Base-by-base conservation (phyloP, 2,329 filamentous ascomycete species). In the Cercospora janseana region DNA sequence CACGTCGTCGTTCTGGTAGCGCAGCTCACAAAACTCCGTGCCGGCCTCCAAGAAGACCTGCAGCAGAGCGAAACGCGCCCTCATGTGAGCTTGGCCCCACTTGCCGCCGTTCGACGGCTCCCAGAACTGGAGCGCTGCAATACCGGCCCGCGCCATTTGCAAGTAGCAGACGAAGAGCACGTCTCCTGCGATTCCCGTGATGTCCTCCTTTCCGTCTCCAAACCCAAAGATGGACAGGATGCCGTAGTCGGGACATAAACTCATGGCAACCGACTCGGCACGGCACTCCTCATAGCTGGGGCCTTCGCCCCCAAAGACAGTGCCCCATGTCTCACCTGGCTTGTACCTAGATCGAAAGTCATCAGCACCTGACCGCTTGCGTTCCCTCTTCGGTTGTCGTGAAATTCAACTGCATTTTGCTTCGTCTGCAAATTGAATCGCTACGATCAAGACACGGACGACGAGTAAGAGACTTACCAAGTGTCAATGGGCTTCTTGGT, bases 211-310 rank as follows among this genome's bases (percentile, higher is more conserved):
- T 15, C 90, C 90, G 60, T 94, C 80, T 21, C 90, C 91, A 54
- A 92, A 93, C 20, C 91, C 91, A 61, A 97, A 97, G 65, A 96
- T 92, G 67, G 90, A 80, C 15, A 97, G 79, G 42, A 94, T 88
- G 8, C 82, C 79, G 66, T 95, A 95, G 63, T 96, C 91, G 70
- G 91, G 95, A 64, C 85, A 82, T 4, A 97, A 76, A 32, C 83
- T 85, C 90, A 96, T 95, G 44, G 91, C 92, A 8, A 96, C 91
- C 62, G 90, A 87, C 69, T 97, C 92, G 4, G 92, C 92, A 48
- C 92, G 84, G 69, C 92, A 97, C 70, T 97, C 92, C 71, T 97
- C 92, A 64, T 95, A 96, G 12, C 85, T 88, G 3, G 86, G 88
- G 28, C 91, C 89, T 57, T 94, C 82, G 54, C 87, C 57, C 20